Evolutionary conservation across 164 flowering plant species (phyloP), one percentile per base, ranked within the genome.

Genomic region (Magnolia kwangsiensis): DNA sequence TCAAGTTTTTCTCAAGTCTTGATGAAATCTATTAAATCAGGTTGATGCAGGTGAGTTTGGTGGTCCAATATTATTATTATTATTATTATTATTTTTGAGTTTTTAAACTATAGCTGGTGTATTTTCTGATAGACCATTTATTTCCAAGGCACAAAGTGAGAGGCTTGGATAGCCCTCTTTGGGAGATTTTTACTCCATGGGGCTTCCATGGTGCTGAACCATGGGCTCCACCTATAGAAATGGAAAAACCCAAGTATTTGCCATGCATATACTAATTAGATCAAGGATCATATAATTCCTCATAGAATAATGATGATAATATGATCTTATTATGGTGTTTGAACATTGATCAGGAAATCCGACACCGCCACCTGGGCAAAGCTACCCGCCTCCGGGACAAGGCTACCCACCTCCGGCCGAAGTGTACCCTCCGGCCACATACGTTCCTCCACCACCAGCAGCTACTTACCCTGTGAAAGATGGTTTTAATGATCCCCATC

Each of bases 401-500:
- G 50, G 71, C 45, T 70, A 70, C 58, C 59, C 72, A 11, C 19
- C 72, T 49, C 72, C 67, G 2, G 67, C 67, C 4, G 9, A 31
- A 45, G 6, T 51, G 16, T 73, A 73, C 19, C 68, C 66, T 11
- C 75, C 51, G 10, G 67, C 75, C 5, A 55, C 58, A 63, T 19
- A 63, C 4, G 55, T 61, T 18, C 50, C 20, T 2, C 68, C 68
- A 4, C 75, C 68, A 4, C 68, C 51, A 45, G 45, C 45, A 5
- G 75, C 63, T 4, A 21, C 67, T 19, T 73, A 73, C 21, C 75
- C 68, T 24, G 51, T 37, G 9, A 73, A 73, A 73, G 50, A 73
- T 63, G 67, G 29, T 45, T 31, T 20, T 7, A 66, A 9, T 21
- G 63, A 73, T 21, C 68, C 50, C 50, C 50, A 68, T 16, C 49